Percentiles rank a stretch among this genome's conserved stretches.
Evolutionary conservation across 495 filamentous ascomycete species (phyloP).

Genomic region (Glarea lozoyensis): DNA sequence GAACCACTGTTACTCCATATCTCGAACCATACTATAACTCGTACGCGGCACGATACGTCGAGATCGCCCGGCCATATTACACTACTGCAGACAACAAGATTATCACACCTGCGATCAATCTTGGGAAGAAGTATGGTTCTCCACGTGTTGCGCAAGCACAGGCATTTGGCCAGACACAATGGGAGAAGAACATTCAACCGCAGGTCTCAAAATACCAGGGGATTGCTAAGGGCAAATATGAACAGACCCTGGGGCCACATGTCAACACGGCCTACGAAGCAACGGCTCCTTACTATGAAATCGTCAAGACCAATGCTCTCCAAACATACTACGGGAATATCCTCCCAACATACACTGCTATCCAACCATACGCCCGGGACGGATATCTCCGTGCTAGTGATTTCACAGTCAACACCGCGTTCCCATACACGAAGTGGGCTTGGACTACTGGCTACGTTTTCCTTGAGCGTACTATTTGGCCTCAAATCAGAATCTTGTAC

Average conservation of each 20-base stretch:
- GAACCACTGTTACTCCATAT: slow-evolving; percentile 62
- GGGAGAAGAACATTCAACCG: slow-evolving; percentile 68
- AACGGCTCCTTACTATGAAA: slow-evolving; percentile 63
- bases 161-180: slow-evolving; percentile 57
- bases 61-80: slow-evolving; percentile 68
- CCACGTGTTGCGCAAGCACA: slow-evolving; percentile 61
- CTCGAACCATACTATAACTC: slow-evolving; percentile 77
- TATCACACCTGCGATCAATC: slow-evolving; percentile 53
- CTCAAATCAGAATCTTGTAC: slow-evolving; percentile 68
- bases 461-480: slow-evolving; percentile 66
- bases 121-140: slow-evolving; percentile 68
- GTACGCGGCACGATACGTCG: slow-evolving; percentile 76
- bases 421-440: slow-evolving; percentile 62
- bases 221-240: slow-evolving; percentile 56
- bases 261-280: slow-evolving; percentile 47
- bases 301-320: slow-evolving; percentile 47
- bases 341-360: slow-evolving; percentile 63
- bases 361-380: slow-evolving; percentile 64
- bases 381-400: slow-evolving; percentile 57
- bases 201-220: slow-evolving; percentile 54
- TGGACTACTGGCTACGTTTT: slow-evolving; percentile 61
- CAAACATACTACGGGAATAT: slow-evolving; percentile 63
- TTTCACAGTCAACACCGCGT: slow-evolving; percentile 57
- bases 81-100: slow-evolving; percentile 54
- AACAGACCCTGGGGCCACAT: slow-evolving; percentile 61